Conservation (phyloP, 2,329 filamentous ascomycete species). For the Colletotrichum sp. region DNA sequence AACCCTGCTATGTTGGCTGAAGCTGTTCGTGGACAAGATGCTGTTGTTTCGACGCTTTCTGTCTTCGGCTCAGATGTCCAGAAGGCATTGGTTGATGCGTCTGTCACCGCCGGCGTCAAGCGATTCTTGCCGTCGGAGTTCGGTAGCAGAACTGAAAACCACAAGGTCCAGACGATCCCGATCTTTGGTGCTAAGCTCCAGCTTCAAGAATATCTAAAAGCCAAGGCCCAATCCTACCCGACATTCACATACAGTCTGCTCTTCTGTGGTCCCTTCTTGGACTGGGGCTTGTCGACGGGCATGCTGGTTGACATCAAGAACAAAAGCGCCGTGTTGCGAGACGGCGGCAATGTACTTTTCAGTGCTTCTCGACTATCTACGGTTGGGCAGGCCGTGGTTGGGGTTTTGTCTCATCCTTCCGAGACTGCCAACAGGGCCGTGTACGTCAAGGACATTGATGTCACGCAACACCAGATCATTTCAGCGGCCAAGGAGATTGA, state of each 20-base stretch:
- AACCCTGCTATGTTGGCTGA: background rate
- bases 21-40: background rate
- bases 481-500: background rate
- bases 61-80: background rate
- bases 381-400: background rate
- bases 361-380: background rate
- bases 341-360: background rate
- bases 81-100: background rate
- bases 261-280: background rate
- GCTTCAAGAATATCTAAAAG: background rate
- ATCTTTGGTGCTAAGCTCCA: background rate
- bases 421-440: background rate
- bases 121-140: background rate
- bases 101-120: background rate
- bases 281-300: background rate
- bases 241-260: background rate
- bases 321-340: background rate
- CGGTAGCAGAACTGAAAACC: background rate
- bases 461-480: background rate
- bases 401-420: background rate
- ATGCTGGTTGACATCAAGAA: background rate
- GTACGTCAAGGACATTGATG: background rate
- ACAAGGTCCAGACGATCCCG: background rate
- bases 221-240: background rate
- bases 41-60: background rate